A percentile compares a stretch with the other conserved stretches of the same genome.
Conservation (phyloP, 2,329 filamentous ascomycete species). For the Verticillium isaacii region DNA sequence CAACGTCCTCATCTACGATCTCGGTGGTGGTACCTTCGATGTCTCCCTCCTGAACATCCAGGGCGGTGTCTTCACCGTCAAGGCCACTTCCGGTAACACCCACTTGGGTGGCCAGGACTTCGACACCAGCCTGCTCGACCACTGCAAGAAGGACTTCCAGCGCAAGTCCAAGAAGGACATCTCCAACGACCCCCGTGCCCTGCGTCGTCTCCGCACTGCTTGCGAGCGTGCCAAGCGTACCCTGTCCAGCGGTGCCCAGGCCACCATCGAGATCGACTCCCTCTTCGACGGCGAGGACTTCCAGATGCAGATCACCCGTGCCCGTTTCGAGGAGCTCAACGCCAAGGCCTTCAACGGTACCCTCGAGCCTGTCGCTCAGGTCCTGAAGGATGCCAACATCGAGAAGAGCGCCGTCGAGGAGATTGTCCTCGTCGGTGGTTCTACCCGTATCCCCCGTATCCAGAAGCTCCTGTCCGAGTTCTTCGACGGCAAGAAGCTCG, state of each 20-base stretch:
- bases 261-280: constrained; percentile 97
- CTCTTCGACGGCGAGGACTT: constrained; percentile 98
- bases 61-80: constrained; percentile 98
- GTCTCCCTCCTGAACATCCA: constrained; percentile 98
- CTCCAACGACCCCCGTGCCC: constrained; percentile 79
- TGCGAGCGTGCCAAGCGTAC: constrained; percentile 99
- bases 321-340: constrained; percentile 98
- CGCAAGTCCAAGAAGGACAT: constrained; percentile 79
- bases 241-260: constrained; percentile 93
- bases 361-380: constrained; percentile 91
- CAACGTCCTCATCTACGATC: constrained; percentile 99
- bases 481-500: constrained; percentile 99
- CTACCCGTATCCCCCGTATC: constrained; percentile 96
- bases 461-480: constrained; percentile 99
- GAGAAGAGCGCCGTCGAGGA: constrained; percentile 93
- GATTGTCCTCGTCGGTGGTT: constrained; percentile 98
- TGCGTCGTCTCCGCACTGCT: constrained; percentile 92
- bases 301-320: constrained; percentile 94
- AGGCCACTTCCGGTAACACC: constrained; percentile 96
- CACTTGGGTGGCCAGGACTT: constrained; percentile 96
- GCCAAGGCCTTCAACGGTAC: constrained; percentile 92
- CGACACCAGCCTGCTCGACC: constrained; percentile 89
- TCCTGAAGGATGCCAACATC: constrained; percentile 85
- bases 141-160: constrained; percentile 95
- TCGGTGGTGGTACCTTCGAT: constrained; percentile 99